Evolutionary conservation across 2,329 filamentous ascomycete genomes (phyloP), one percentile per base, ranked within the genome.

Genomic region (Claviceps arundinis): DNA sequence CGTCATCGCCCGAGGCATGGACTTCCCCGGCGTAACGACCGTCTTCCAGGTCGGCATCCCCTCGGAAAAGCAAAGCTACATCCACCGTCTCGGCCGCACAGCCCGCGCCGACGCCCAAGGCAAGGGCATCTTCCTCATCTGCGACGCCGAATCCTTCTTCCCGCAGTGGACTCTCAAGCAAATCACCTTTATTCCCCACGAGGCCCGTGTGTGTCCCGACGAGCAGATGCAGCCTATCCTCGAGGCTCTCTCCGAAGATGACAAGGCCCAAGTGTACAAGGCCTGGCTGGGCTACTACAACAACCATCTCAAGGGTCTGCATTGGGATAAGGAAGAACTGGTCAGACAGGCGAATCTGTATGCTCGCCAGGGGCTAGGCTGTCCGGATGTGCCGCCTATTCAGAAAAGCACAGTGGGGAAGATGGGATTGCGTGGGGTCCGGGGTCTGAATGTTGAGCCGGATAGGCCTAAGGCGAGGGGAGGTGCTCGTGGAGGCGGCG

Each of bases 1-100:
- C 60, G 82, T 87, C 40, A 79, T 84, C 24, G 82, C 82, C 11
- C 79, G 83, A 56, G 83, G 83, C 57, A 85, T 87, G 80, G 83
- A 87, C 60, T 85, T 85, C 63, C 82, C 82, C 0, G 73, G 76
- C n/a, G 81, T 85, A 40, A 82, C 79, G 16, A 78, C 81, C 55
- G 80, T 85, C 51, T 75, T 85, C 58, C 82, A 85, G 62, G 67
- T 81, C 17, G 80, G 82, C 51, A 63, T 81, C 4, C 79, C 82
- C 9, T 66, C 70, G 4, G 75, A 77, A 57, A 75, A 76, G 56
- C 78, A 84, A 62, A 76, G 78, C 47, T 85, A 85, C 67, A 78
- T 85, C 54, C 82, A 85, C 62, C 80, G 82, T 43, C 71, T 85
- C 13, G 82, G 82, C 50, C 80, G 82, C 47, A 85, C 82, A 2